Base-by-base conservation (phyloP, 768 basidiomycete genomes). In the Phaeotremella fagi region DNA sequence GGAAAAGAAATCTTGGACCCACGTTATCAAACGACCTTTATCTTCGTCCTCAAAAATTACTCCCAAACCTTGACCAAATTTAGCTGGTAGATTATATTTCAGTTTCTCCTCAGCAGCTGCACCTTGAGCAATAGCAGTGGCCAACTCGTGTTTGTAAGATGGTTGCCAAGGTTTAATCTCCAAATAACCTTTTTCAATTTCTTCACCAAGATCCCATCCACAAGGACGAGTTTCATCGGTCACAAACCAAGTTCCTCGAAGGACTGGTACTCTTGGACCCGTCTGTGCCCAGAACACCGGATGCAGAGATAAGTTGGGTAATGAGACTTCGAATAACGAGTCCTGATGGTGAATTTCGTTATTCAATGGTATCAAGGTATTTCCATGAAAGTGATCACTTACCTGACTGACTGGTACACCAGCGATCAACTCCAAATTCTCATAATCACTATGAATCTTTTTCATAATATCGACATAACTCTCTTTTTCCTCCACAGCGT, bases 251-350 rank as follows among this genome's bases (percentile, higher is more conserved):
- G 71, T 70, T 9, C 71, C 77, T 28, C 77, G 54, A 18, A 75
- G 56, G 2, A 78, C 76, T 2, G 70, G 64, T 22, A 78, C 75
- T 31, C 72, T 50, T 1, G 75, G 60, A 1, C 73, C 75, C 14
- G 72, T 74, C 51, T 75, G 72, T 35, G 68, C 66, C 77, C 77
- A 78, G 57, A 77, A 78, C 1, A 77, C 75, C 0, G 77, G 76
- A 50, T 70, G 67, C 18, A 78, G 65, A 38, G 69, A 69, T 41
- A 74, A 43, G 3, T 63, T 70, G 0, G 54, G 52, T 20, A 74
- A 50, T 2, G 63, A 62, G 9, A 74, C 72, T 50, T 74, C 72
- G 58, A 74, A 74, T 3, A 74, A 52, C 11, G 67, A 68, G 54
- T 74, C 72, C 72, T 74, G 23, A 49, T 11, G 18, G 22, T 25